A percentile compares a stretch with the other conserved stretches of the same genome.
Evolutionary conservation across 2,329 filamentous ascomycete species (phyloP).

Genomic region (Talaromyces sp.): DNA sequence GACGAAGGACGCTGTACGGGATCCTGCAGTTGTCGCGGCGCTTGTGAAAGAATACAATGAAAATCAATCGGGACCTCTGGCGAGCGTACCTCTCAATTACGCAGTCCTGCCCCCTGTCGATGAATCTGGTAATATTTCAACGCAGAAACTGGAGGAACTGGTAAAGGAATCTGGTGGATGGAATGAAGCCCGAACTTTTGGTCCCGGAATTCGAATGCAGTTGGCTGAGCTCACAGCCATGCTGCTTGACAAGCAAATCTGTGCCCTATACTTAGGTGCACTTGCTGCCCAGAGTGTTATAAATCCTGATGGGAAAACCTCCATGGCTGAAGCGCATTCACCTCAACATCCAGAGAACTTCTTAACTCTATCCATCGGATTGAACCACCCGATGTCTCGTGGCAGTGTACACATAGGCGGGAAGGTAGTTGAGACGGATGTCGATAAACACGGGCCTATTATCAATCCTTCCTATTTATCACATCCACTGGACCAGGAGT

Average conservation of each 20-base stretch:
- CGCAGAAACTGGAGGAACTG: not conserved
- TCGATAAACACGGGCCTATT: not conserved
- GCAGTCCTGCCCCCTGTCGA: not conserved
- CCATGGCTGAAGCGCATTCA: not conserved
- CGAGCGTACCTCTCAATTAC: not conserved
- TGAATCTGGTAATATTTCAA: not conserved
- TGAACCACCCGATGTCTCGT: not conserved
- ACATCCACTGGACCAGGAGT: not conserved
- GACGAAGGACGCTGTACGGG: too few relatives aligned
- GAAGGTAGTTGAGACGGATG: too few relatives aligned
- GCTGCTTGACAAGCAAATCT: too few relatives aligned
- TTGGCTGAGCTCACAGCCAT: too few relatives aligned
- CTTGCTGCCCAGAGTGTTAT: too few relatives aligned
- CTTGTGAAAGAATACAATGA: not conserved
- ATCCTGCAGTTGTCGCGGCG: too few relatives aligned
- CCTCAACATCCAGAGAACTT: not conserved
- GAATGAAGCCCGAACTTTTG: not conserved
- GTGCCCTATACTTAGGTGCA: too few relatives aligned
- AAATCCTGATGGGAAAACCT: not conserved
- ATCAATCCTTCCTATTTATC: not conserved
- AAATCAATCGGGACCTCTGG: not conserved
- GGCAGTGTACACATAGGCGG: not conserved
- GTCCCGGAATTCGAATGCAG: not conserved
- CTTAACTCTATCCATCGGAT: too few relatives aligned
- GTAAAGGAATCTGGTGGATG: too few relatives aligned